Base-by-base conservation (phyloP, 73 alveolate species). In the Effrenium voratum region DNA sequence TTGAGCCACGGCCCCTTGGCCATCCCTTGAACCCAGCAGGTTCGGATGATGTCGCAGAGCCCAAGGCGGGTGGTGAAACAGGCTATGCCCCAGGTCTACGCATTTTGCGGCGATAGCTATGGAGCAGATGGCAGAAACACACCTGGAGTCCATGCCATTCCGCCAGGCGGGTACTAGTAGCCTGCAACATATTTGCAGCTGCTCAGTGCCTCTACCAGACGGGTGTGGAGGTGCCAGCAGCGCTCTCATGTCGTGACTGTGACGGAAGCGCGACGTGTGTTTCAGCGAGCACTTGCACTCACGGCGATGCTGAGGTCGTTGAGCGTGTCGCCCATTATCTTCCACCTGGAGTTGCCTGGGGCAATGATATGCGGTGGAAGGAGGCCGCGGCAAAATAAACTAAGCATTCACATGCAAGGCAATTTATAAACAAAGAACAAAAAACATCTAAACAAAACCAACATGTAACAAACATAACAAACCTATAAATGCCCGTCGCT, bases 311-410 rank as follows among this genome's bases (percentile, higher is more conserved):
- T 30, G 19, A 87, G 95, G 95, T 87, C n/a, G 85, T 66, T 72
- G 95, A 87, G 49, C 95, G 95, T 32, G 95, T 87, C 47, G 95
- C 95, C 26, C 95, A 87, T 45, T 87, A 87, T 49, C 95, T 87
- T 30, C 95, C 95, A 22, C 84, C 68, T 2, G 72, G 70, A 34
- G 95, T 87, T 70, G 75, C 47, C 30, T 87, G 95, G 95, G 43
- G 59, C 16, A 66, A 87, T 28, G 95, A 87, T 2, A 47, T 57
- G 59, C 95, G 63, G 44, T 87, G 95, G 95, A 87, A 60, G 32
- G 95, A 87, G 95, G 94, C 59, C 28, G 55, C n/a, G 36, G n/a
- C n/a, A n/a, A n/a, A n/a, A n/a, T n/a, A n/a, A n/a, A n/a, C n/a
- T n/a, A n/a, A n/a, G n/a, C n/a, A n/a, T n/a, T n/a, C n/a, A n/a